phyloP scores from a whole-genome alignment of 805 yeast genomes.

The Monosporozyma siamensis region DNA sequence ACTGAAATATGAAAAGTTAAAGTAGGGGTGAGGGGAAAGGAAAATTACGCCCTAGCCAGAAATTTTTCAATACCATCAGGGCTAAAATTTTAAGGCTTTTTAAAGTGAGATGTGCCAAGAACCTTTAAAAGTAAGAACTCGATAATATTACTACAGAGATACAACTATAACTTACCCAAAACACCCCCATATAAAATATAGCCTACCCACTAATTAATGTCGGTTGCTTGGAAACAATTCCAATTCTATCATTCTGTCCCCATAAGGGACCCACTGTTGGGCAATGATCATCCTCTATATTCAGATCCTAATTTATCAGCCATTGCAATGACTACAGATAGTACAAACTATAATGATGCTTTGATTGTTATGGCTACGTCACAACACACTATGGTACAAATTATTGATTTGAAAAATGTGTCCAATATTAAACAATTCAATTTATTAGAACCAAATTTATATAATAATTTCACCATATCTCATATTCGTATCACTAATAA shows the following conservation, averaged over 20 bases:
- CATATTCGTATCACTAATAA: constrained; percentile 41
- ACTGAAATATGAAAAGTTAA: no score
- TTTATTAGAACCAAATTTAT: constrained; percentile 42
- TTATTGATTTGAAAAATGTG: constrained; percentile 43
- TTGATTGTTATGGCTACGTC: constrained; percentile 50
- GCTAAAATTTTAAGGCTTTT: no score
- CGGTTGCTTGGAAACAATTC: constrained; percentile 61
- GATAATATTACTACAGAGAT: no score
- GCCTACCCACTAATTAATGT: neutral
- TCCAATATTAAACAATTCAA: constrained; percentile 40
- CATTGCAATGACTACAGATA: constrained; percentile 45
- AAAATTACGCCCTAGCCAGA: no score
- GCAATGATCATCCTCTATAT: constrained; percentile 53
- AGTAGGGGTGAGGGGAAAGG: no score
- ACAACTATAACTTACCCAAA: no score
- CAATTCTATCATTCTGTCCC: constrained; percentile 80
- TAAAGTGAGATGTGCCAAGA: no score
- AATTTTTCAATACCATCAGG: no score
- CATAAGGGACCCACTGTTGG: constrained; percentile 70
- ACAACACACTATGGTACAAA: constrained; percentile 42
- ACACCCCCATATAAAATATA: no score
- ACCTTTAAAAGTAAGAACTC: no score
- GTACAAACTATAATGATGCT: constrained; percentile 24
- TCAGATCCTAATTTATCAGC: constrained; percentile 71
- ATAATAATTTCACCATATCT: constrained; percentile 50